These are phyloP conservation scores for Ganoderma lucidum DNA, from an alignment of 1,284 basidiomycete genomes.

Conservation along the genomic window DNA sequence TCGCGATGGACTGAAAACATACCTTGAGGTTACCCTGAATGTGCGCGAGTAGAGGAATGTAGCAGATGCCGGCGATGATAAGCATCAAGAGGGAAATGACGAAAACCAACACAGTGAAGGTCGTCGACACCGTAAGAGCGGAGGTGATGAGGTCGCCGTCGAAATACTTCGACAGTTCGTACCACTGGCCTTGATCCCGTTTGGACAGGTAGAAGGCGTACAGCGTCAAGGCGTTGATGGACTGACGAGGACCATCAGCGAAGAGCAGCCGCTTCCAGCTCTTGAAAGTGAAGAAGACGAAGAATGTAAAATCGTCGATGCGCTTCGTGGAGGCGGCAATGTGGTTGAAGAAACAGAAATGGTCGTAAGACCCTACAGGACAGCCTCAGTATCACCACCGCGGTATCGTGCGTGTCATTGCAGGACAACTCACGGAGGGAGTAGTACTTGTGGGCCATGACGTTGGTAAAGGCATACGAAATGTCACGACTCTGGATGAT, in stretches of 20 bases:
- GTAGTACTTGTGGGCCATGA: slow-evolving; percentile 97
- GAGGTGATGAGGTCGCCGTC: slow-evolving; percentile 77
- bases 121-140: slow-evolving; percentile 86
- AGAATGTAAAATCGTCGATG: slow-evolving; percentile 98
- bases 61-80: slow-evolving; percentile 85
- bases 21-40: slow-evolving; percentile 97
- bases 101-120: slow-evolving; percentile 92
- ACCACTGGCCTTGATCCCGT: slow-evolving; percentile 71
- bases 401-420: slow-evolving; percentile 5
- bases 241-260: slow-evolving; percentile 97
- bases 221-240: slow-evolving; percentile 94
- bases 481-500: slow-evolving; percentile 96
- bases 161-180: slow-evolving; percentile 75
- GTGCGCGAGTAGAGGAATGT: slow-evolving; percentile 92
- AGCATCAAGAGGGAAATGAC: slow-evolving; percentile 85
- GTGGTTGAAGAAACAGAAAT: slow-evolving; percentile 98
- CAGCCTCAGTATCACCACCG: slow-evolving; percentile 12
- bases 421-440: slow-evolving; percentile 76
- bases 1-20: slow-evolving; percentile 1
- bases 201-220: slow-evolving; percentile 91
- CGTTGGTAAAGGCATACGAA: slow-evolving; percentile 95
- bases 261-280: slow-evolving; percentile 96
- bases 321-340: slow-evolving; percentile 96
- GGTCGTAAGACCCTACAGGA: slow-evolving; percentile 85
- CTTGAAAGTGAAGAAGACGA: slow-evolving; percentile 99